Evolutionary conservation across 257 asterid genomes (phyloP).

Genomic region (Pogostemon cablin): DNA sequence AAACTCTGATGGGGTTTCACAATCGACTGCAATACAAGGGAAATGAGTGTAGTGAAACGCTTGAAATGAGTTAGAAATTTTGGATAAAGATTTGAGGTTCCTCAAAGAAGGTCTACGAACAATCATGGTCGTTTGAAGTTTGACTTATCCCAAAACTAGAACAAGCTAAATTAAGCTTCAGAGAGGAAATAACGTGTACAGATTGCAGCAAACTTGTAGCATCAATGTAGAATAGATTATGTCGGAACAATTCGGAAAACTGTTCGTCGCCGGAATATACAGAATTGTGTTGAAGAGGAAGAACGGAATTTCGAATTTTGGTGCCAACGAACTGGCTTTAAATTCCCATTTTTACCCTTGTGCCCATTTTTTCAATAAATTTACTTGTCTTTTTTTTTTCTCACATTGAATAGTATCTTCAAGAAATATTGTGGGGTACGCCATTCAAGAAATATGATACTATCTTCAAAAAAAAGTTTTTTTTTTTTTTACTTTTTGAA

Average conservation of each 20-base stretch:
- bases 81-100: constrained; percentile 36
- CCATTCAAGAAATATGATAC: no score
- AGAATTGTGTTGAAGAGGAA: constrained; percentile 5
- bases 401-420: no score
- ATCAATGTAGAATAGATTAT: constrained; percentile 3
- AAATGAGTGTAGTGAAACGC: constrained; percentile 32
- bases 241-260: background rate
- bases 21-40: constrained; percentile 34
- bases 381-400: no score
- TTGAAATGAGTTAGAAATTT: constrained; percentile 31
- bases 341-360: background rate
- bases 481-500: background rate
- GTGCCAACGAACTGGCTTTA: constrained; percentile 3
- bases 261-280: constrained; percentile 8
- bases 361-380: no score
- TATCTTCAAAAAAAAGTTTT: background rate
- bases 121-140: constrained; percentile 42
- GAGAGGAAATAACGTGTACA: background rate
- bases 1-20: background rate
- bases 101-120: constrained; percentile 35
- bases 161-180: no score
- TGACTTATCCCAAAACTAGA: background rate
- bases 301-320: constrained; percentile 26
- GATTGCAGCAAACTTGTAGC: background rate
- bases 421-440: no score